Evolutionary conservation across 2,329 filamentous ascomycete genomes (phyloP).

Genomic region (Alternaria gaisen): DNA sequence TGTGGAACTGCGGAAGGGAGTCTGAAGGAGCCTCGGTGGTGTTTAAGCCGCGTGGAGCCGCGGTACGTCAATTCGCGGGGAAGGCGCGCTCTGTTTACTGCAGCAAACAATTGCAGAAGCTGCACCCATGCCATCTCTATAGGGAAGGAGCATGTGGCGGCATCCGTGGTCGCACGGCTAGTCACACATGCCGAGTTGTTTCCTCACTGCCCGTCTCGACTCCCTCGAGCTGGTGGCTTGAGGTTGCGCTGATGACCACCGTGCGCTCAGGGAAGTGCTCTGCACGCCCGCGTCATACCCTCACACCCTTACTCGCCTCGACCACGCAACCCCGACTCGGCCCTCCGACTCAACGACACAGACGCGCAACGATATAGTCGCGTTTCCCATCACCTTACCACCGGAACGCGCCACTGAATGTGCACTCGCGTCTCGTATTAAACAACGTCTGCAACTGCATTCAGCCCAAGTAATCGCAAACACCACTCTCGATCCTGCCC

Average conservation of each 20-base stretch:
- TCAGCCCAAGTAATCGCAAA: not conserved
- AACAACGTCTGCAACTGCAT: not conserved
- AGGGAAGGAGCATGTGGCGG: constrained; percentile 10
- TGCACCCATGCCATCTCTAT: constrained; percentile 6
- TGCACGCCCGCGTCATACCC: constrained; percentile 18
- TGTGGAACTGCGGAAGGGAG: constrained; percentile 18
- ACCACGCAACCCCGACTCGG: constrained; percentile 5
- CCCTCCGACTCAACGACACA: not conserved
- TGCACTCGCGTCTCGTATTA: too few species aligned
- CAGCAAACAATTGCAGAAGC: constrained; percentile 16
- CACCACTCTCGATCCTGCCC: constrained; percentile 15
- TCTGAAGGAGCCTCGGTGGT: constrained; percentile 35
- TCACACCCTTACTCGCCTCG: not conserved
- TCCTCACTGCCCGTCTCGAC: not conserved
- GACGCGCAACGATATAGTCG: not conserved
- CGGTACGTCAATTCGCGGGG: constrained; percentile 29
- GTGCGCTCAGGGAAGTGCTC: constrained; percentile 13
- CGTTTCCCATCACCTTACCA: not conserved
- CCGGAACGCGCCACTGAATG: not conserved
- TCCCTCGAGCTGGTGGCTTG: constrained; percentile 6
- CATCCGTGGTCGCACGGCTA: not conserved
- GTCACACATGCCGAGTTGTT: not conserved
- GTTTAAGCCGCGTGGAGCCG: constrained; percentile 38
- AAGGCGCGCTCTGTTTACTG: constrained; percentile 28
- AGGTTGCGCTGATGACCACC: constrained; percentile 17